Evolutionary conservation across 495 filamentous ascomycete genomes (phyloP).

Genomic region (Neurospora tetrasperma): DNA sequence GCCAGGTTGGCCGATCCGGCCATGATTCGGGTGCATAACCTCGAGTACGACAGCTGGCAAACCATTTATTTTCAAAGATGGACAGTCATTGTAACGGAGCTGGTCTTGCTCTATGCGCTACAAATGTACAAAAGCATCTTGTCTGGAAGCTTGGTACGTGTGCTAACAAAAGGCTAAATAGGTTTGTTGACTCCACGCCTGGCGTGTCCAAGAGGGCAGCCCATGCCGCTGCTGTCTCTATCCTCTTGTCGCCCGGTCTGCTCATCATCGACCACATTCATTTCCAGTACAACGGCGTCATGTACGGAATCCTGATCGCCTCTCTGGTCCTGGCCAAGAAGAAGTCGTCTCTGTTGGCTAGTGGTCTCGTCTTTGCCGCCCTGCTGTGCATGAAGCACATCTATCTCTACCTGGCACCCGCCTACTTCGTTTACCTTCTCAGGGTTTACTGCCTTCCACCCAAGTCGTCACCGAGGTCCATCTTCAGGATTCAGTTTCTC

Average conservation of each 20-base stretch:
- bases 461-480: slow-evolving; percentile 64
- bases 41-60: slow-evolving; percentile 80
- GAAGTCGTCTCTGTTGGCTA: slow-evolving; percentile 62
- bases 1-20: slow-evolving; percentile 66
- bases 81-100: slow-evolving; percentile 79
- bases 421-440: slow-evolving; percentile 87
- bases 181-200: slow-evolving; percentile 61
- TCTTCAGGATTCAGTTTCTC: slow-evolving; percentile 62
- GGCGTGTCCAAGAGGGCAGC: slow-evolving; percentile 58
- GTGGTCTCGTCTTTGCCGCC: slow-evolving; percentile 72
- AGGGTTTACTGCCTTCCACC: slow-evolving; percentile 80
- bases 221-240: slow-evolving; percentile 78
- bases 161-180: slow-evolving; percentile 24
- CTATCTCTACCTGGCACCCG: slow-evolving; percentile 91
- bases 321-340: slow-evolving; percentile 76
- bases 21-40: slow-evolving; percentile 73
- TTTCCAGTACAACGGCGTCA: slow-evolving; percentile 97
- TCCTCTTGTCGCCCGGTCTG: slow-evolving; percentile 83
- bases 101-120: slow-evolving; percentile 77
- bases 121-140: slow-evolving; percentile 43
- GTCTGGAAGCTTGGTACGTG: not conserved
- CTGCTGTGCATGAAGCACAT: slow-evolving; percentile 95
- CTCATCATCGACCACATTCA: slow-evolving; percentile 98
- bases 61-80: slow-evolving; percentile 86
- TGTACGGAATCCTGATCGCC: slow-evolving; percentile 80